Conservation (phyloP, 305 asterid species). For the Striga hermonthica region DNA sequence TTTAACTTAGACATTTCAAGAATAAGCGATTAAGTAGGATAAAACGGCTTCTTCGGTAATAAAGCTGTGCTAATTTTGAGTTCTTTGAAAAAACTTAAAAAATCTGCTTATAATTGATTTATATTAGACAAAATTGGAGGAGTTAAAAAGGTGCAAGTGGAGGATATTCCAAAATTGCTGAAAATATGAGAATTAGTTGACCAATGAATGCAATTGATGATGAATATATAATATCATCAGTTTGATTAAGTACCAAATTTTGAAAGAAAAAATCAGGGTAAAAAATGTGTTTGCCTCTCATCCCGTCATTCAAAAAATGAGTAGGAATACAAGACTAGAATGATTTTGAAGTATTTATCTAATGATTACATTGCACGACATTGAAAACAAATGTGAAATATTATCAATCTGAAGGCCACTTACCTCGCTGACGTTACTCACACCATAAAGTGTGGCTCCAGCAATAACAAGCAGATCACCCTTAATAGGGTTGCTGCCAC, state of each 20-base stretch:
- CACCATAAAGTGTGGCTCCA: slow-evolving; percentile 84
- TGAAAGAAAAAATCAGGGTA: not conserved
- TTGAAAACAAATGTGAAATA: slow-evolving; percentile 6
- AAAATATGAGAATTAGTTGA: not conserved
- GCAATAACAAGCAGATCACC: slow-evolving; percentile 83
- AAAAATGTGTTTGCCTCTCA: not conserved
- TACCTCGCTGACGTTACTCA: slow-evolving; percentile 91
- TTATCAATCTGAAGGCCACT: slow-evolving; percentile 23
- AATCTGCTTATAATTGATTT: not conserved
- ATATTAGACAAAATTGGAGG: not conserved
- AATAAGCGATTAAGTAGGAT: not conserved
- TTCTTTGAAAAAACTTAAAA: not conserved
- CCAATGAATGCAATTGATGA: no score
- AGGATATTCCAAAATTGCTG: not conserved
- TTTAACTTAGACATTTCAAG: no score
- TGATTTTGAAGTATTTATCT: not conserved
- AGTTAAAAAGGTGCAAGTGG: not conserved
- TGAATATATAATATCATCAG: no score
- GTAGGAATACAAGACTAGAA: not conserved
- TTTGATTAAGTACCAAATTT: not conserved
- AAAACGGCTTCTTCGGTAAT: no score
- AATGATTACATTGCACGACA: no score
- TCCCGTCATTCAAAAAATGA: not conserved
- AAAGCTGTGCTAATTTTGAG: not conserved
- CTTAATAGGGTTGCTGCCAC: slow-evolving; percentile 80